Base-by-base conservation (phyloP, 768 basidiomycete species). In the Sutorius australiensis region DNA sequence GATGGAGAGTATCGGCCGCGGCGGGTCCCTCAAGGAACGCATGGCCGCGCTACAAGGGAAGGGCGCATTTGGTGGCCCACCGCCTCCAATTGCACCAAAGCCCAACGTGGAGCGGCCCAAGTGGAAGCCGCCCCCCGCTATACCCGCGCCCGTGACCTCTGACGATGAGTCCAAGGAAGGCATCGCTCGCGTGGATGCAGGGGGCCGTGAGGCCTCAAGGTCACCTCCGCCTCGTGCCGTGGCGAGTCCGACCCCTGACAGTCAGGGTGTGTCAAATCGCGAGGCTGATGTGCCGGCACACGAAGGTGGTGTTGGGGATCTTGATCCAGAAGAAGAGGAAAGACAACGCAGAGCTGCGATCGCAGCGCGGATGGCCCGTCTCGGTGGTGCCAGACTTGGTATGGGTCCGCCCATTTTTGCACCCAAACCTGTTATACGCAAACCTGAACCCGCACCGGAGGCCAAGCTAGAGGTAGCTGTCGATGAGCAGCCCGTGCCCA, bases 31-130 rank as follows among this genome's bases (percentile, higher is more conserved):
- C 59, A 94, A 86, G 73, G 95, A 97, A 54, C 83, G 95, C 34
- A 97, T 98, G 93, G 93, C 93, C 30, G 92, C 93, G 3, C 73
- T 98, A 34, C 89, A 93, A 67, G 91, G 89, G 8, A 84, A 79
- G 41, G 88, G 89, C 14, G 92, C 76, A 10, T 92, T 95, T 63
- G 89, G 89, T 14, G 65, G 68, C 6, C 56, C 68, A n/a, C 66
- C 76, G 14, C 78, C 84, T 1, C 78, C 73, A 1, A 64, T 79
- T 6, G 77, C 82, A 8, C 67, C 73, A 8, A 70, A 79, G 5
- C 80, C 87, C 2, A 64, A 24, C 47, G 72, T 79, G 0, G 85
- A 86, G 62, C 86, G 84, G 59, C 88, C 89, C 12, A 91, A 88
- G 69, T 95, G 92, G 92, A 92, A 90, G 66, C 83, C 89, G 0